Conservation (phyloP, 2,329 filamentous ascomycete genomes). For the Trichoderma pleuroti region DNA sequence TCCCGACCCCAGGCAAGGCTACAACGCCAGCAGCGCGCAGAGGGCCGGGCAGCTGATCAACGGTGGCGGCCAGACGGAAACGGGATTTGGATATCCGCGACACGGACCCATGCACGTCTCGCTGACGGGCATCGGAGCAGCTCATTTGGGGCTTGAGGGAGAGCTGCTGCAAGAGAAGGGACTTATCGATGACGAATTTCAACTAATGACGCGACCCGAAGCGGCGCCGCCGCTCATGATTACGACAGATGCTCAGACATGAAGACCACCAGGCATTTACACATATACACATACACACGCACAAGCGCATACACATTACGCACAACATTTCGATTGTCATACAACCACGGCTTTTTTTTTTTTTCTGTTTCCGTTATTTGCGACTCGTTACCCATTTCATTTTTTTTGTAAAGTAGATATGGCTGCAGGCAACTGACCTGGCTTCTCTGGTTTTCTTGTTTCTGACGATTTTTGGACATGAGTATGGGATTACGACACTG, state of each 20-base stretch:
- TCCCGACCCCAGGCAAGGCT: neutral
- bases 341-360: neutral
- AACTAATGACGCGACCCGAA: constrained; percentile 19
- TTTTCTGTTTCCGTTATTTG: neutral
- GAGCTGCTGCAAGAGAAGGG: constrained; percentile 21
- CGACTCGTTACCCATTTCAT: neutral
- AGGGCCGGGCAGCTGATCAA: neutral
- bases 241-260: constrained; percentile 23
- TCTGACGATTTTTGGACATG: constrained; percentile 11
- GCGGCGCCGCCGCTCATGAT: constrained; percentile 21
- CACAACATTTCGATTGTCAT: neutral
- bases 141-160: constrained; percentile 23
- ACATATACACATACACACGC: constrained; percentile 1
- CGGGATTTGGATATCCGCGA: constrained; percentile 4
- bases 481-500: neutral
- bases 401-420: constrained; percentile 12
- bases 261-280: neutral
- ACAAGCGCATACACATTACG: neutral
- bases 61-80: neutral
- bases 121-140: constrained; percentile 28
- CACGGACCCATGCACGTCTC: constrained; percentile 21
- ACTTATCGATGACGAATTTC: constrained; percentile 22
- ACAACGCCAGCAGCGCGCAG: neutral
- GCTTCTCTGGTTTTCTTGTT: neutral
- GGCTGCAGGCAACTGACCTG: constrained; percentile 19